Base-by-base conservation (phyloP, 2,329 filamentous ascomycete genomes). In the Colletotrichum tamarilloi region DNA sequence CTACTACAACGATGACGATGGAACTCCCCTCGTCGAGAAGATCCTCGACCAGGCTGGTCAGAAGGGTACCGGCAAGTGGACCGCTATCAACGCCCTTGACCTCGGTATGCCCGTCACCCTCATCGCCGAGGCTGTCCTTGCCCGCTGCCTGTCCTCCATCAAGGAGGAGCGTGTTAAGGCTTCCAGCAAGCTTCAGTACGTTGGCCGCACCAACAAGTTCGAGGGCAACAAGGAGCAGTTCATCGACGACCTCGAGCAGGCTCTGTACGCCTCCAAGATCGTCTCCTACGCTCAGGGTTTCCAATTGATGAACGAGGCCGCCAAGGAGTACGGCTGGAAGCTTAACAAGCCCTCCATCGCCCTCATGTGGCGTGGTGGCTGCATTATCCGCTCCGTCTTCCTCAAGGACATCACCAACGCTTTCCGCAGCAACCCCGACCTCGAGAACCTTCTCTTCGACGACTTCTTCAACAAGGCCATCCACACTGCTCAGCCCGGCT, bases 381-480 rank as follows among this genome's bases (percentile, higher is more conserved):
- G 97, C 91, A 99, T 99, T 81, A 99, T 99, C 88, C 96, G 97
- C 85, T 98, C 97, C 77, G 97, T 99, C 83, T 99, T 99, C 95
- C 89, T 99, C 78, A 98, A 98, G 92, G 96, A 99, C 85, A 99
- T 99, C 87, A 99, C 97, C 80, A 93, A 93, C 77, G 97, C 97
- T 67, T 99, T 98, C 92, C 96, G 96, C 87, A 92, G 91, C 79
- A 92, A 98, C 89, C 94, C 95, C 77, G 93, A 98, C 77, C 93
- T 99, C 77, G 93, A 98, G 92, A 99, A 99, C 91, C 88, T 99
- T 79, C 91, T 99, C 79, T 99, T 98, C 86, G 95, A 98, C 85
- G 94, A 97, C 84, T 99, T 99, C 92, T 99, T 99, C 94, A 98
- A 97, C 91, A 94, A 97, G 88, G 97, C 97, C 80, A 99, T 99